Conservation (phyloP, 1,284 basidiomycete genomes). For the Ceratobasidium sp. region DNA sequence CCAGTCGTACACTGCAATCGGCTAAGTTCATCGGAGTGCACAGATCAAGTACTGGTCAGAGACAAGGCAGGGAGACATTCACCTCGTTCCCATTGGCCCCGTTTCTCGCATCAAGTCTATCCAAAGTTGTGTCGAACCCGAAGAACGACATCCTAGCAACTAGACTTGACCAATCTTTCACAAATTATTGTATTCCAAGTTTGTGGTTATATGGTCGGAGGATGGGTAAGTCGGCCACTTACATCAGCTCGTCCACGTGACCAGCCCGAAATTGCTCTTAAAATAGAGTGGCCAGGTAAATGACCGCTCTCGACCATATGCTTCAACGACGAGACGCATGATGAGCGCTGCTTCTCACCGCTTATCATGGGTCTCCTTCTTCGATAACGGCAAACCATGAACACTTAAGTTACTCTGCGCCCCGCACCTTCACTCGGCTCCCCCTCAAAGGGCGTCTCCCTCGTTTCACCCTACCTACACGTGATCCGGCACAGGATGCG, state of each 20-base stretch:
- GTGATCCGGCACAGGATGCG: conserved; percentile 5
- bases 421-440: background rate
- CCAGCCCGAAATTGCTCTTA: background rate
- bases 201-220: conserved; percentile 20
- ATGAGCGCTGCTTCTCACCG: background rate
- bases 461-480: background rate
- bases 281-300: too few species aligned
- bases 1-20: conserved; percentile 77
- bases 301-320: too few species aligned
- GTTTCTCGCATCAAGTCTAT: conserved; percentile 62
- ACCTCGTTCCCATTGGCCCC: conserved; percentile 58
- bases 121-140: conserved; percentile 69
- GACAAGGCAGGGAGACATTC: conserved; percentile 64
- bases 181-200: background rate
- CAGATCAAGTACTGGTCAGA: background rate
- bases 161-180: background rate
- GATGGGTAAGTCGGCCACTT: background rate
- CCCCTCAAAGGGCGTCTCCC: background rate
- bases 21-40: conserved; percentile 13
- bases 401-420: background rate
- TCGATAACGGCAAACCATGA: background rate
- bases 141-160: conserved; percentile 73
- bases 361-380: background rate
- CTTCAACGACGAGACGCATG: background rate
- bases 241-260: conserved; percentile 5